Evolutionary conservation across 257 asterid genomes (phyloP).

Genomic region (Ajuga chamaepitys): DNA sequence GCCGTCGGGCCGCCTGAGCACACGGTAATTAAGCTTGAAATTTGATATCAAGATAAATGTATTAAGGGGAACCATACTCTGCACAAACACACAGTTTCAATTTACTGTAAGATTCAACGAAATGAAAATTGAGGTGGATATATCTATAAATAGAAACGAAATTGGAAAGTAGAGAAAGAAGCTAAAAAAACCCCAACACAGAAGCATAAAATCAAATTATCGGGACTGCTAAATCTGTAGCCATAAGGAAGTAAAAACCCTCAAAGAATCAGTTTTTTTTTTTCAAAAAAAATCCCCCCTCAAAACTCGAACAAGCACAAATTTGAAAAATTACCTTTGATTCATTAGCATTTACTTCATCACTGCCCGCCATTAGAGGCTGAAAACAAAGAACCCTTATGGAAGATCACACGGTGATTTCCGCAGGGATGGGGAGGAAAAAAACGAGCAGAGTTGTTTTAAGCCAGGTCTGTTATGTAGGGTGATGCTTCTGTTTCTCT

Average conservation of each 20-base stretch:
- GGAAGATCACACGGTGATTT: conserved; percentile 5
- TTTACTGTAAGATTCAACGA: neutral
- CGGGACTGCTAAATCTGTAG: conserved; percentile 26
- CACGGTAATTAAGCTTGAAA: conserved; percentile 75
- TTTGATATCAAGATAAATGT: conserved; percentile 83
- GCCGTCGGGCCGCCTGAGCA: conserved; percentile 84
- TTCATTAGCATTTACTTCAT: conserved; percentile 38
- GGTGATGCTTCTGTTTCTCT: neutral
- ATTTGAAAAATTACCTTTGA: conserved; percentile 34
- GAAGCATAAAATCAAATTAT: conserved; percentile 13
- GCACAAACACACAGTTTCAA: conserved; percentile 7
- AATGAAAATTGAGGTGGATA: neutral
- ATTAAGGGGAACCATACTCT: conserved; percentile 81
- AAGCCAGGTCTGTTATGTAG: neutral
- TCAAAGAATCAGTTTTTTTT: conserved; percentile 9
- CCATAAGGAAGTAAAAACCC: conserved; percentile 16
- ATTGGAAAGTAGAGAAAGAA: conserved; percentile 3
- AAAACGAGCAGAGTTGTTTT: neutral
- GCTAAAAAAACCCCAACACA: conserved; percentile 26
- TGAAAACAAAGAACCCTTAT: neutral
- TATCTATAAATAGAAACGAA: neutral
- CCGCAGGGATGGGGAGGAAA: neutral
- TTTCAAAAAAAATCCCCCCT: neutral
- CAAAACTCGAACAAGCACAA: conserved; percentile 14
- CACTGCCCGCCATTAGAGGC: conserved; percentile 40